Evolutionary conservation across 1,284 basidiomycete genomes (phyloP).

Genomic region (Naganishia sp.): DNA sequence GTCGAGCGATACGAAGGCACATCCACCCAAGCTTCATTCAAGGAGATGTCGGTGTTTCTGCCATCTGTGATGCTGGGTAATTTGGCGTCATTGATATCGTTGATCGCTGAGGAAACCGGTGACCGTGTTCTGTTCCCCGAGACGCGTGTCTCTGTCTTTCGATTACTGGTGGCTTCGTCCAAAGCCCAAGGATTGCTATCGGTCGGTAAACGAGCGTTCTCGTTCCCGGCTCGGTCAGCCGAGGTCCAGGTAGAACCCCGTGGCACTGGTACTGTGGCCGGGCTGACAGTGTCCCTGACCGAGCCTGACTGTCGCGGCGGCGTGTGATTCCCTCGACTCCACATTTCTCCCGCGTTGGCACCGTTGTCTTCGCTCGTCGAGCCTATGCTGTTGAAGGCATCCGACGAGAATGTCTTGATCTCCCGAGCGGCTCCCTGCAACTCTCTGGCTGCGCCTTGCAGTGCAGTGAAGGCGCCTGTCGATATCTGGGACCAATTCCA

Average conservation of each 20-base stretch:
- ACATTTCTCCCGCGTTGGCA: constrained; percentile 5
- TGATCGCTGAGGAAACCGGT: background rate
- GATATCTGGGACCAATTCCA: constrained; percentile 52
- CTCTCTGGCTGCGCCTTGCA: constrained; percentile 40
- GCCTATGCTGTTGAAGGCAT: constrained; percentile 38
- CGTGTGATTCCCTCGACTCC: constrained; percentile 10
- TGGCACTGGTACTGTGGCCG: background rate
- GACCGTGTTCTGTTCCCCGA: background rate
- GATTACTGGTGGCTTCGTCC: background rate
- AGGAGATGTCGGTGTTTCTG: background rate
- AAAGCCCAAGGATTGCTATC: constrained; percentile 32
- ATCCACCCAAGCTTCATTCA: constrained; percentile 17
- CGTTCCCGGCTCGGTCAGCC: background rate
- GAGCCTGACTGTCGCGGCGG: background rate
- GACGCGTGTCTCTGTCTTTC: too few relatives aligned
- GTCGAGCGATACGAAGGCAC: constrained; percentile 21
- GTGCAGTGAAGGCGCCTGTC: constrained; percentile 46
- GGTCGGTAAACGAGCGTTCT: background rate
- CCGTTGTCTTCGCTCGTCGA: constrained; percentile 1
- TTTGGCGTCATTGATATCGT: constrained; percentile 12
- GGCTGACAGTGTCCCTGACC: background rate
- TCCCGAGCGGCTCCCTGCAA: constrained; percentile 40
- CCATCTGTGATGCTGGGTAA: constrained; percentile 6
- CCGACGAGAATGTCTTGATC: constrained; percentile 45
- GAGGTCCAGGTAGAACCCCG: constrained; percentile 9